These are phyloP conservation scores for Botrytis deweyae DNA, from an alignment of 2,329 filamentous ascomycete species.

Conservation along the genomic window DNA sequence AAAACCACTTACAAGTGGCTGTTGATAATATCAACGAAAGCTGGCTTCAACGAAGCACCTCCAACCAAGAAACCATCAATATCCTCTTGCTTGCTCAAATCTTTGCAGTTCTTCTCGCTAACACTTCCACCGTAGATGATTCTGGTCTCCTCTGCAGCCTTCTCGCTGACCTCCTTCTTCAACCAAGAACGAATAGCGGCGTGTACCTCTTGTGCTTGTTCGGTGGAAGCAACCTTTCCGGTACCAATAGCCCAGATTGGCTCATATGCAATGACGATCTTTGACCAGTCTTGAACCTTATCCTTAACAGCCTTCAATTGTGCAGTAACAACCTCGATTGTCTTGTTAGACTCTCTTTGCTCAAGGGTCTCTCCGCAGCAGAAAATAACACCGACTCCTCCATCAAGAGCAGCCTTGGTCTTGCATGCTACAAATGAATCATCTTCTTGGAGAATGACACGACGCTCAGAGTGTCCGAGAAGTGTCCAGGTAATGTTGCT, in stretches of 20 bases:
- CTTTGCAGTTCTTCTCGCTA: slow-evolving; percentile 96
- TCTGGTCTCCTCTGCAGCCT: slow-evolving; percentile 80
- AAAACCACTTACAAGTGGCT: slow-evolving; percentile 43
- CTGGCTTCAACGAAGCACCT: slow-evolving; percentile 94
- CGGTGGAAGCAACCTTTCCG: slow-evolving; percentile 84
- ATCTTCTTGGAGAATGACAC: slow-evolving; percentile 82
- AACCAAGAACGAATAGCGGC: slow-evolving; percentile 90
- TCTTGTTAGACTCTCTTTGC: slow-evolving; percentile 83
- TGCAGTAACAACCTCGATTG: slow-evolving; percentile 77
- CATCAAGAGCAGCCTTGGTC: slow-evolving; percentile 88
- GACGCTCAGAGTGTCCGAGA: slow-evolving; percentile 92
- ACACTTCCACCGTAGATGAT: slow-evolving; percentile 97
- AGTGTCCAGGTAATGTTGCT: slow-evolving; percentile 85
- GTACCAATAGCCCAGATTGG: slow-evolving; percentile 97
- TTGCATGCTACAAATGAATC: slow-evolving; percentile 87
- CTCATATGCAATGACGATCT: slow-evolving; percentile 97
- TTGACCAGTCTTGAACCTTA: slow-evolving; percentile 81
- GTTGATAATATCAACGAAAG: slow-evolving; percentile 75
- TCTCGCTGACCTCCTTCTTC: slow-evolving; percentile 69
- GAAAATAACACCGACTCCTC: slow-evolving; percentile 87
- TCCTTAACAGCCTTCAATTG: slow-evolving; percentile 84
- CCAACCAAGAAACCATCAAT: slow-evolving; percentile 98
- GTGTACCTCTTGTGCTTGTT: slow-evolving; percentile 93
- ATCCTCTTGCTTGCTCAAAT: slow-evolving; percentile 86
- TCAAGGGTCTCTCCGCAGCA: slow-evolving; percentile 96